Percentiles rank a stretch among this genome's conserved stretches.
Conservation (phyloP, 2,329 filamentous ascomycete genomes). For the Plenodomus tracheiphilus region DNA sequence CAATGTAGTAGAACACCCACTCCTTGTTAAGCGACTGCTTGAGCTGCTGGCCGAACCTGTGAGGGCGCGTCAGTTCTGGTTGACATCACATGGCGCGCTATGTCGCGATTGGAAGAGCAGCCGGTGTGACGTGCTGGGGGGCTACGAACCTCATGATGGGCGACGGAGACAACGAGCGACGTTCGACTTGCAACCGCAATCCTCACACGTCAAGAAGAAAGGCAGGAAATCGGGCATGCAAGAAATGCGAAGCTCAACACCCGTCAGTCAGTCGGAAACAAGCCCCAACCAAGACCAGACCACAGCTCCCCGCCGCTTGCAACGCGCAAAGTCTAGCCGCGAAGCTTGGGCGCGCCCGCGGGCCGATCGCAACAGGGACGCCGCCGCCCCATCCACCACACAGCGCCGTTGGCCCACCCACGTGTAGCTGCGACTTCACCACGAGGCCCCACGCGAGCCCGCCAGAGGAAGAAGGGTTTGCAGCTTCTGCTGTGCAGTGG, state of each 20-base stretch:
- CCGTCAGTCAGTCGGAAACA: not conserved
- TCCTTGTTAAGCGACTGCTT: slow-evolving; percentile 94
- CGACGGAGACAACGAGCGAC: not conserved
- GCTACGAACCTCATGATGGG: not conserved
- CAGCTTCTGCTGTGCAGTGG: too few species aligned
- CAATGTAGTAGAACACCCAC: slow-evolving; percentile 98
- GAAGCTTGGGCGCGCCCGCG: not conserved
- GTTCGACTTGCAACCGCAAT: too few species aligned
- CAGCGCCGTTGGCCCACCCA: not conserved
- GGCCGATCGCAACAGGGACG: not conserved
- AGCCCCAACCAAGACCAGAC: not conserved
- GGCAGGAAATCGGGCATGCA: not conserved
- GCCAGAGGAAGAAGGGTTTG: not conserved
- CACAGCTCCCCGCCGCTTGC: not conserved
- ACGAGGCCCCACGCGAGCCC: not conserved
- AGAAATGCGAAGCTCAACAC: not conserved
- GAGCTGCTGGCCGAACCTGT: slow-evolving; percentile 91
- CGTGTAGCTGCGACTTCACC: not conserved
- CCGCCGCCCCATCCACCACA: not conserved
- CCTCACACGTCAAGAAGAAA: not conserved
- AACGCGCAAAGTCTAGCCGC: not conserved
- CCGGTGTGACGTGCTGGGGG: not conserved
- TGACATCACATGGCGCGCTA: slow-evolving; percentile 15
- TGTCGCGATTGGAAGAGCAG: not conserved
- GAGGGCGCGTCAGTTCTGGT: slow-evolving; percentile 26